Conservation (phyloP, 192 early-diverging fungal genomes). For the Paraglomus occultum region DNA sequence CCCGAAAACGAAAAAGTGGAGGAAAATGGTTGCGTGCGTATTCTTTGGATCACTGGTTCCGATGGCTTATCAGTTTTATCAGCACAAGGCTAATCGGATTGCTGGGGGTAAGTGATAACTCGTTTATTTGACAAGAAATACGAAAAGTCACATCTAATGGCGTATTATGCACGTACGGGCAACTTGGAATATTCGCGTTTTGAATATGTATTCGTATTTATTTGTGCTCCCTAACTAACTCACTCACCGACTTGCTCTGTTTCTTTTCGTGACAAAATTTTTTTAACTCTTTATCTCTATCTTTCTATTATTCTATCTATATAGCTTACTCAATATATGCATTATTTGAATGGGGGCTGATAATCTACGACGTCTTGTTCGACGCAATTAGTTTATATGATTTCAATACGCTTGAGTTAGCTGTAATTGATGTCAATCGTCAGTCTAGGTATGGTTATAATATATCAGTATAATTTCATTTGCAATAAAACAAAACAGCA, state of each 20-base stretch:
- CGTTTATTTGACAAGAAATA: neutral
- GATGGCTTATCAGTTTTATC: conserved; percentile 76
- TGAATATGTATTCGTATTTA: no score
- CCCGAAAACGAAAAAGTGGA: conserved; percentile 48
- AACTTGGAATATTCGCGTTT: neutral
- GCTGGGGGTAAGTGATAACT: conserved; percentile 51
- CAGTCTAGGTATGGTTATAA: conserved; percentile 26
- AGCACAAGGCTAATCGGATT: conserved; percentile 73
- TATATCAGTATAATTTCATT: conserved; percentile 3
- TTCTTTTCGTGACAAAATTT: neutral
- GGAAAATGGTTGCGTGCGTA: conserved; percentile 50
- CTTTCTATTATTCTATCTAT: no score
- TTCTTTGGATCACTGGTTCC: conserved; percentile 74
- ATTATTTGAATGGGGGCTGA: conserved; percentile 83
- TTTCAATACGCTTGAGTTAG: conserved; percentile 55
- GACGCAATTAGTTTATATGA: conserved; percentile 72
- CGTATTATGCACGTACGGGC: no score
- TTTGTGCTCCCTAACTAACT: neutral
- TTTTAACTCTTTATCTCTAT: neutral
- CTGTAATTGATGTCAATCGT: conserved; percentile 42
- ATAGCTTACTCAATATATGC: conserved; percentile 75
- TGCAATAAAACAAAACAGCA: neutral
- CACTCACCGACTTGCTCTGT: neutral
- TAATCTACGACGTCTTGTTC: conserved; percentile 74
- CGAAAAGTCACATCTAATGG: no score